Base-by-base conservation (phyloP, 2,329 filamentous ascomycete genomes). In the Apiospora sp. region DNA sequence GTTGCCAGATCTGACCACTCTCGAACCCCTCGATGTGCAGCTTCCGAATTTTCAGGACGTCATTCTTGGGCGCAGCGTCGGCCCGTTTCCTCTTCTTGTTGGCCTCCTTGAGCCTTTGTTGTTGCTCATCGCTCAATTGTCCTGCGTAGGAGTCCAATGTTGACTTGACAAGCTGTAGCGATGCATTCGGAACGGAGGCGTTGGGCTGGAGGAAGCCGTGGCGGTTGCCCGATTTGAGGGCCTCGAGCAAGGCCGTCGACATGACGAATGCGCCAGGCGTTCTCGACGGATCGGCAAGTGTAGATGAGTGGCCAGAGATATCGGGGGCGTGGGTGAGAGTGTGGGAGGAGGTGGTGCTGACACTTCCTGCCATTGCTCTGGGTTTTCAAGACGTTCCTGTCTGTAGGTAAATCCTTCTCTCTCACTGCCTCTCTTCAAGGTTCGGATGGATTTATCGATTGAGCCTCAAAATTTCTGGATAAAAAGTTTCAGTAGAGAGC, bases 1-100 rank as follows among this genome's bases (percentile, higher is more conserved):
- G 96, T 82, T 98, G 94, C 93, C 96, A 99, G 61, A 99, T 92
- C 83, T 98, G 96, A 27, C 92, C 90, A 14, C 93, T 92, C 77
- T 93, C 93, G 77, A 98, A 98, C 0, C 96, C 96, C 72, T 97
- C 91, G 8, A 94, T 86, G 80, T 98, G 93, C 22, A 99, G 86
- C 82, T 93, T 95, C 78, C 93, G 92, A 78, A 98, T 86, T 78
- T 94, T 94, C 75, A 98, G 80, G 1, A 93, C 84, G 75, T 89
- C 83, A 68, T 83, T 78, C 46, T 82, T 82, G 70, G 87, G 84
- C 4, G 81, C 82, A 37, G 83, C 80, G 51, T 88, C 79, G 58
- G 74, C 84, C 76, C 93, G 87, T 86, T 96, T 97, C 75, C 93
- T 87, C 86, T 97, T 97, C 82, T 89, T 92, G 77, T 91, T 91